Base-by-base conservation (phyloP, 805 yeast genomes). In the Wilhelminamyces savonicus region DNA sequence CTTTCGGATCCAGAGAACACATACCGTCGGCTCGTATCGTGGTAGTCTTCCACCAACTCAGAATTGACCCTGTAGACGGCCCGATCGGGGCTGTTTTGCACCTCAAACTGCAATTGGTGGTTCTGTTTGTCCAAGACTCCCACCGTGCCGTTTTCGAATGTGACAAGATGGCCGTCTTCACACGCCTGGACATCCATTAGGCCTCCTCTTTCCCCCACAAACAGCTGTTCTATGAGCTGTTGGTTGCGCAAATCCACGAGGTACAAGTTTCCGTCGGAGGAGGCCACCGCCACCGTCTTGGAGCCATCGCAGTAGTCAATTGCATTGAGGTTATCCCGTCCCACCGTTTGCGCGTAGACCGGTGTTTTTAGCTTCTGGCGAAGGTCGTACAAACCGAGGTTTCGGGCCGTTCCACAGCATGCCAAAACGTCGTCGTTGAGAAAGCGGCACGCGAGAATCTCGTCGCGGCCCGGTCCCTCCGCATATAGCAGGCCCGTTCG, bases 391-490 rank as follows among this genome's bases (percentile, higher is more conserved):
- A 56, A 28, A 17, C 40, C 39, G 15, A 56, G 25, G 12, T 31
- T 27, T 28, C 48, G 48, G 27, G 46, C 48, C 12, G 39, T 35
- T 2, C 62, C 62, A 30, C 58, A 54, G 13, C 48, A 29, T 0
- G 43, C 51, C 13, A 50, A 24, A 30, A 55, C 21, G 13, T 41
- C 30, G 15, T 41, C 35, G 23, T 40, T 42, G 21, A 54, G 23
- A 13, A 50, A 32, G 28, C 41, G 38, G 21, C 48, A 39, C 23
- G 42, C 51, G 27, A 48, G 39, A 7, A 56, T 37, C 14, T 37
- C 27, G 34, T 51, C 48, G 7, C 31, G 27, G 8, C 31, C 24
- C 21, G 35, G 37, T n/a, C n/a, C n/a, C n/a, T n/a, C n/a, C n/a
- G n/a, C n/a, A n/a, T n/a, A n/a, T n/a, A n/a, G n/a, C n/a, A n/a